Percentiles rank a stretch among this genome's conserved stretches.
Evolutionary conservation across 306 rosid species (phyloP).

Genomic region (Pterocarpus macrocarpus): DNA sequence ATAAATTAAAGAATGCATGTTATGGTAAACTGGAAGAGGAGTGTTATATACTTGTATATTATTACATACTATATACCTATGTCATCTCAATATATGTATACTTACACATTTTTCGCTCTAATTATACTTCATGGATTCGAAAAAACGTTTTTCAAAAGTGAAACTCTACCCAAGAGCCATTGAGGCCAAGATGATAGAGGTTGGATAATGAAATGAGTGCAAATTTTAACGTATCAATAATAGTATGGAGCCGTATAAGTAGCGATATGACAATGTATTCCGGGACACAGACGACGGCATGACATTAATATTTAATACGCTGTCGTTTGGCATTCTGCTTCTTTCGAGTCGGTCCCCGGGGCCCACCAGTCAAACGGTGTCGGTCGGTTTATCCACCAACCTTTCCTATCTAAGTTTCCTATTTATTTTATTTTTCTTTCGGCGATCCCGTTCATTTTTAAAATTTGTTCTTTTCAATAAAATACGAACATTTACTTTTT

Average conservation of each 20-base stretch:
- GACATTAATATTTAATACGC: not conserved
- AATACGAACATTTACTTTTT: not conserved
- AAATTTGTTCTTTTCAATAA: not conserved
- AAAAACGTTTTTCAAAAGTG: no score
- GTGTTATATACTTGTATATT: no score
- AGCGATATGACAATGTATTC: conserved; percentile 5
- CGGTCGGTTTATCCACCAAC: conserved; percentile 32
- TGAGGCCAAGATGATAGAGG: no score
- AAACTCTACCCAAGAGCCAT: no score
- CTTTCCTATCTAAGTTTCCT: not conserved
- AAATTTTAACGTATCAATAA: no score
- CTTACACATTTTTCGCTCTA: no score
- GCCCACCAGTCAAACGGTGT: not conserved
- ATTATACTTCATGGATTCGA: no score
- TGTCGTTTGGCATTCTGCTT: not conserved
- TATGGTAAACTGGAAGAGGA: no score
- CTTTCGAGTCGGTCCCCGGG: conserved; percentile 21
- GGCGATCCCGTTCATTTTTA: not conserved
- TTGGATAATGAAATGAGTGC: no score
- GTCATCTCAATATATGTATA: no score
- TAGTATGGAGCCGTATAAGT: not conserved
- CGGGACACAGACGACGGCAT: not conserved
- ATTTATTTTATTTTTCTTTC: conserved; percentile 33
- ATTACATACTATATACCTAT: no score
- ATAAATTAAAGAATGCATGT: no score